Percentiles rank a stretch among this genome's conserved stretches.
Evolutionary conservation across 2,329 filamentous ascomycete species (phyloP).

Genomic region (Botrytis fragariae): DNA sequence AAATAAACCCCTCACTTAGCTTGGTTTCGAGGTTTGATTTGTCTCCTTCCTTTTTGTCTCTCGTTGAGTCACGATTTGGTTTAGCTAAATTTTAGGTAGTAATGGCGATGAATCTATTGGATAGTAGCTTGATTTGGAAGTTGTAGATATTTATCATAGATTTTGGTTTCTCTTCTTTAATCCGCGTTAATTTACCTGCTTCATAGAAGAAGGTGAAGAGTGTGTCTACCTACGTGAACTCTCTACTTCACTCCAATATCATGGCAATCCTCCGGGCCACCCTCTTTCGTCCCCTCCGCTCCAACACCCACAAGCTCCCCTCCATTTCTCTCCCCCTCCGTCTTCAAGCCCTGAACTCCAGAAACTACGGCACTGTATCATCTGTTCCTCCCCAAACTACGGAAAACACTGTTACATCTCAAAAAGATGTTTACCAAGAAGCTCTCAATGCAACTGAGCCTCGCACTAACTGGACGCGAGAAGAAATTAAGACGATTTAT

Average conservation of each 20-base stretch:
- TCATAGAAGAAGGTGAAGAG: not conserved
- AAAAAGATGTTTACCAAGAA: constrained; percentile 28
- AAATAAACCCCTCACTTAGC: constrained; percentile 1
- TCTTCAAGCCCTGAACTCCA: not conserved
- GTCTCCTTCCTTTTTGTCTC: constrained; percentile 4
- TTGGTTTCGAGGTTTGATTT: not conserved
- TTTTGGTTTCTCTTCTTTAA: not conserved
- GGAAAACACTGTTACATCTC: not conserved
- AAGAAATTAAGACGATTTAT: constrained; percentile 80
- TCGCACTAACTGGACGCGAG: constrained; percentile 73
- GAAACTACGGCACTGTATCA: constrained; percentile 14
- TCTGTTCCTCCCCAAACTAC: constrained; percentile 11
- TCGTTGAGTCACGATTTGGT: constrained; percentile 3
- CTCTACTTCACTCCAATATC: not conserved
- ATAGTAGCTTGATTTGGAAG: not conserved
- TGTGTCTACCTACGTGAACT: not conserved
- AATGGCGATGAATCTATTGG: not conserved
- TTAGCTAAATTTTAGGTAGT: not conserved
- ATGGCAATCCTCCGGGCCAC: not conserved
- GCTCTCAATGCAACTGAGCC: constrained; percentile 61
- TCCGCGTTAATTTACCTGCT: not conserved
- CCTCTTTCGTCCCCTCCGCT: not conserved
- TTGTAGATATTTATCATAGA: not conserved
- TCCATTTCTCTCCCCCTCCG: not conserved
- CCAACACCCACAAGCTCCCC: not conserved